These are phyloP conservation scores for Microcyclosporella mali DNA, from an alignment of 2,329 filamentous ascomycete genomes.

Conservation along the genomic window DNA sequence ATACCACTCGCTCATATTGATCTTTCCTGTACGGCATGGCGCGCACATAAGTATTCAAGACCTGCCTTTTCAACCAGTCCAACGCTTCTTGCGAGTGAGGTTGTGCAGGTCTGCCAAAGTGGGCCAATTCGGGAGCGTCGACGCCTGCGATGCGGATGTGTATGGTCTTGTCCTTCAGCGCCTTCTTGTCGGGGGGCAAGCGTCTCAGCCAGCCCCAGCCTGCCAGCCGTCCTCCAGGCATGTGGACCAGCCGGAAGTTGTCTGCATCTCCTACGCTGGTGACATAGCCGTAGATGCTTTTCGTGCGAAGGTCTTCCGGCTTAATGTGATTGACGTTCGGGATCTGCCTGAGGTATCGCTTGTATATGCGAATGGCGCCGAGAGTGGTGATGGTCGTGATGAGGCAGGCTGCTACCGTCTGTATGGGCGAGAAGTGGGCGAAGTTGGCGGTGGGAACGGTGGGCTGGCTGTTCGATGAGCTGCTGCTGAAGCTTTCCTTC, in stretches of 20 bases:
- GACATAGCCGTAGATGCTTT: slow-evolving; percentile 75
- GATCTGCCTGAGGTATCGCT: slow-evolving; percentile 70
- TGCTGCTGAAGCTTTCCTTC: no score
- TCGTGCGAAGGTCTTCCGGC: slow-evolving; percentile 65
- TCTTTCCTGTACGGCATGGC: slow-evolving; percentile 79
- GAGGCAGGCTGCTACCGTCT: slow-evolving; percentile 28
- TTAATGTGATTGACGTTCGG: slow-evolving; percentile 70
- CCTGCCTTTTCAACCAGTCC: slow-evolving; percentile 67
- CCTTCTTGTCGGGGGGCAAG: slow-evolving; percentile 11
- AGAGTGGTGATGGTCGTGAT: slow-evolving; percentile 53
- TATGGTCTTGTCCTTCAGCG: slow-evolving; percentile 52
- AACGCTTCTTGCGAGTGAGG: slow-evolving; percentile 77
- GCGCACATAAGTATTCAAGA: slow-evolving; percentile 67
- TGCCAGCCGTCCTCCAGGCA: slow-evolving; percentile 75
- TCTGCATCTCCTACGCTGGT: slow-evolving; percentile 96
- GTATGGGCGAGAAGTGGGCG: slow-evolving; percentile 1
- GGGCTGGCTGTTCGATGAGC: no score
- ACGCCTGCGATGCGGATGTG: slow-evolving; percentile 84
- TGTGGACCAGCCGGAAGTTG: slow-evolving; percentile 91
- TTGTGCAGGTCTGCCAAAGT: slow-evolving; percentile 85
- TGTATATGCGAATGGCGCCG: slow-evolving; percentile 56
- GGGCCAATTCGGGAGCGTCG: slow-evolving; percentile 86
- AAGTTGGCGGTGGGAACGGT: background rate
- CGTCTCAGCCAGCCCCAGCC: slow-evolving; percentile 64
- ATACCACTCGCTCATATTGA: slow-evolving; percentile 88